A percentile compares a stretch with the other conserved stretches of the same genome.
phyloP scores from a whole-genome alignment of 257 asterid species.

The Handroanthus guayacan region DNA sequence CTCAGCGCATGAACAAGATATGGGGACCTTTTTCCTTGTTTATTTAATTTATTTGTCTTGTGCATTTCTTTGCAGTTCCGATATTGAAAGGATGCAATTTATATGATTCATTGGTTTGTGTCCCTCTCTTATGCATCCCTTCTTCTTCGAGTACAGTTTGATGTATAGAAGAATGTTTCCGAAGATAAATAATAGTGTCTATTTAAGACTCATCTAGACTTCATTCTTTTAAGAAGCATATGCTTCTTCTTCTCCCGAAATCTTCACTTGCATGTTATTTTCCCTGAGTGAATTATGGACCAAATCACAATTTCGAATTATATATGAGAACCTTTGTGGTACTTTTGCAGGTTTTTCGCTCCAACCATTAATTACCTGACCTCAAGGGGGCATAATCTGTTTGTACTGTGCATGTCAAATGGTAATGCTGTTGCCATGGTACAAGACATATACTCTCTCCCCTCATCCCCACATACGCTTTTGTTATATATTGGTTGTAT shows the following conservation, averaged over 20 bases:
- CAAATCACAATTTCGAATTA: not conserved
- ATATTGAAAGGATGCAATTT: no score
- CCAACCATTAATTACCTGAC: constrained; percentile 75
- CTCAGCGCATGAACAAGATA: no score
- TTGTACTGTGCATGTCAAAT: constrained; percentile 78
- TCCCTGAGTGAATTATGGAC: constrained; percentile 27
- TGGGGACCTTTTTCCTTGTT: no score
- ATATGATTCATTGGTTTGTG: no score
- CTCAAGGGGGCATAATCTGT: constrained; percentile 69
- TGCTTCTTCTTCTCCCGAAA: not conserved
- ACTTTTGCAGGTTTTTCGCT: constrained; percentile 81
- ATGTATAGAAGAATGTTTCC: not conserved
- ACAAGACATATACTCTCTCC: constrained; percentile 3
- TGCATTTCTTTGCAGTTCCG: no score
- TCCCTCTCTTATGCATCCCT: no score
- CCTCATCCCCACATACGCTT: not conserved
- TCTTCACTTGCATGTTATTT: not conserved
- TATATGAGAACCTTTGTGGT: not conserved
- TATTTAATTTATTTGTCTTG: no score
- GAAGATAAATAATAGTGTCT: not conserved
- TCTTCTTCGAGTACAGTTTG: no score
- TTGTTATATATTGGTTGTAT: not conserved
- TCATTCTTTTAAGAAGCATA: not conserved
- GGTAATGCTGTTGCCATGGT: constrained; percentile 53
- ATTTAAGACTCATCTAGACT: not conserved